Percentiles rank a stretch among this genome's conserved stretches.
These are phyloP conservation scores for Kwoniella sp. DNA, from an alignment of 768 basidiomycete genomes.

Conservation along the genomic window DNA sequence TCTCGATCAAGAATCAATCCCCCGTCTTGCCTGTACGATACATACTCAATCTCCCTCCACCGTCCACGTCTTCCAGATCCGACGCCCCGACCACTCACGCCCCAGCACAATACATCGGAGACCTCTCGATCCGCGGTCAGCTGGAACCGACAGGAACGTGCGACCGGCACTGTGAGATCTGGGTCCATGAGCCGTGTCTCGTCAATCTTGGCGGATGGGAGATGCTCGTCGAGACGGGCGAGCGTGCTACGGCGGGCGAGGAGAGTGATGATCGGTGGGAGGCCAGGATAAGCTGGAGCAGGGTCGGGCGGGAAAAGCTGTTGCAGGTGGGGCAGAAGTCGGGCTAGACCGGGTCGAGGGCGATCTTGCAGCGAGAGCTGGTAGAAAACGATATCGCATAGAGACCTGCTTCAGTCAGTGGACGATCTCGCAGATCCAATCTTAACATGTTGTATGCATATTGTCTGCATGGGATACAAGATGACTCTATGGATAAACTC, in stretches of 20 bases:
- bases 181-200: slow-evolving; percentile 67
- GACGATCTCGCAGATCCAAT: slow-evolving; percentile 12
- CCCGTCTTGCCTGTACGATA: slow-evolving; percentile 66
- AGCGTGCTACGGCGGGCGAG: neutral
- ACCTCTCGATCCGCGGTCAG: slow-evolving; percentile 67
- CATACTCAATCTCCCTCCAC: slow-evolving; percentile 61
- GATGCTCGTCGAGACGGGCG: slow-evolving; percentile 62
- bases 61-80: slow-evolving; percentile 13
- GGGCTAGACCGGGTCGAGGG: too few species aligned
- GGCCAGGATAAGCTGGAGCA: slow-evolving; percentile 32
- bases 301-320: slow-evolving; percentile 27
- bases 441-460: slow-evolving; percentile 1
- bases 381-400: too few species aligned
- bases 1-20: slow-evolving; percentile 74
- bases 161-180: slow-evolving; percentile 63
- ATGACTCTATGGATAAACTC: too few species aligned
- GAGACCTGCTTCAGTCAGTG: neutral
- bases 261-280: slow-evolving; percentile 17
- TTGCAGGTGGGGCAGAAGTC: slow-evolving; percentile 5
- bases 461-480: neutral
- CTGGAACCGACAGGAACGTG: slow-evolving; percentile 62
- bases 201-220: slow-evolving; percentile 72
- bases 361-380: too few species aligned
- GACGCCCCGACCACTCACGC: slow-evolving; percentile 52
- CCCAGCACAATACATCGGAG: slow-evolving; percentile 67